Base-by-base conservation (phyloP, 148 eudicot genomes). In the Limonium bicolor region DNA sequence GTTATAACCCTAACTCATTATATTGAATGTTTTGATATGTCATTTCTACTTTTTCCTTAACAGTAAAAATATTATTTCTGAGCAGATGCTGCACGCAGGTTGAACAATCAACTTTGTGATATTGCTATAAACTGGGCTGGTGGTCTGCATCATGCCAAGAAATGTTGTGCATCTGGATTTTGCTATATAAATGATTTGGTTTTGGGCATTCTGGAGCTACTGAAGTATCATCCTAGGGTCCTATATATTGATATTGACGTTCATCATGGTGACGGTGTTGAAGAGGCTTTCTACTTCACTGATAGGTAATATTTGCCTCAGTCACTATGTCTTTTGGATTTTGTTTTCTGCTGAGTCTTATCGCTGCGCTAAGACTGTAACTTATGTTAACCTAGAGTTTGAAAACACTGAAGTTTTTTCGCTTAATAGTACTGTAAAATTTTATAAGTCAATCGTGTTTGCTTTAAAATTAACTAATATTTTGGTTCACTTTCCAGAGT, bases 251-350 rank as follows among this genome's bases (percentile, higher is more conserved):
- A 90, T 67, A 90, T 90, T 54, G 99, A 90, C 57, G 99, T 90
- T 26, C 99, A 90, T 61, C 99, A 90, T 56, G 99, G 95, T 45
- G 99, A 90, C 73, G 99, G 99, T 62, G 99, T 90, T 48, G 99
- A 90, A 75, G 99, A 90, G 67, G 99, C 99, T 60, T 90, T 90
- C 67, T 90, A 80, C 67, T 80, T 77, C 61, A 84, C 99, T 24
- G 95, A 90, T 56, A 84, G 99, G 99, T 84, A 56, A 20, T 30
- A 11, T 11, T 35, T 12, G 22, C 11, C 5, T 32, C 17, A 23
- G n/a, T n/a, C n/a, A n/a, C n/a, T n/a, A n/a, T n/a, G n/a, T n/a
- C n/a, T n/a, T n/a, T n/a, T n/a, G n/a, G n/a, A 4, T 5, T 15
- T 48, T 31, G 15, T 10, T 48, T 48, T 28, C 2, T 29, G 16